Base-by-base conservation (phyloP, 2,329 filamentous ascomycete genomes). In the Cryoendolithus antarcticus region DNA sequence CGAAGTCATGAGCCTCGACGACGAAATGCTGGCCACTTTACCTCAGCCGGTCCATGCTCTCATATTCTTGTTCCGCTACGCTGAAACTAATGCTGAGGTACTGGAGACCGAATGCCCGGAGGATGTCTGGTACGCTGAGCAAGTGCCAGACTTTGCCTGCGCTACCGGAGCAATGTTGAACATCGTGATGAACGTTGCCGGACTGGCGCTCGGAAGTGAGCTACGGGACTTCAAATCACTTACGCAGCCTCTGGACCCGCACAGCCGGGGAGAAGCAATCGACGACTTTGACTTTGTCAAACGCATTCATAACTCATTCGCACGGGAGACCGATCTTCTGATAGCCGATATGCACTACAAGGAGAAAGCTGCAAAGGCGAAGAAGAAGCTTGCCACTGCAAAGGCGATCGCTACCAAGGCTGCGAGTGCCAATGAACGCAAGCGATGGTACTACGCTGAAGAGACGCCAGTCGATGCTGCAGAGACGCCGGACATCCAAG, bases 81-180 rank as follows among this genome's bases (percentile, higher is more conserved):
- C 76, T 49, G 60, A 74, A 27, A 67, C 71, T n/a, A 69, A 75
- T 40, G 57, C 62, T 4, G 57, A 58, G 48, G 73, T 64, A 53
- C 63, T 69, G 40, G 66, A 72, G 44, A 44, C 42, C 2, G 66
- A 57, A 44, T 79, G 74, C 45, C 77, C 78, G 1, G 64, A 74
- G 3, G 65, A 75, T 27, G 67, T 95, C n/a, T 96, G 91, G 89
- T 96, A 95, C 59, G 86, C 88, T 21, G 95, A 95, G 53, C 89
- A 89, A 80, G 86, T 83, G 1, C 80, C 77, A 0, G 71, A 75
- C 40, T 93, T 93, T 60, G 81, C 86, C 19, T 98, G 91, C 61
- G 91, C 86, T 12, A 91, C 85, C n/a, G 76, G 95, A 34, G 86
- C 91, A 3, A 69, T 96, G 48, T 72, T 95, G 50, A 96, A 96